phyloP scores from a whole-genome alignment of 129 eudicot genomes.

The Pulicaria dysenterica region DNA sequence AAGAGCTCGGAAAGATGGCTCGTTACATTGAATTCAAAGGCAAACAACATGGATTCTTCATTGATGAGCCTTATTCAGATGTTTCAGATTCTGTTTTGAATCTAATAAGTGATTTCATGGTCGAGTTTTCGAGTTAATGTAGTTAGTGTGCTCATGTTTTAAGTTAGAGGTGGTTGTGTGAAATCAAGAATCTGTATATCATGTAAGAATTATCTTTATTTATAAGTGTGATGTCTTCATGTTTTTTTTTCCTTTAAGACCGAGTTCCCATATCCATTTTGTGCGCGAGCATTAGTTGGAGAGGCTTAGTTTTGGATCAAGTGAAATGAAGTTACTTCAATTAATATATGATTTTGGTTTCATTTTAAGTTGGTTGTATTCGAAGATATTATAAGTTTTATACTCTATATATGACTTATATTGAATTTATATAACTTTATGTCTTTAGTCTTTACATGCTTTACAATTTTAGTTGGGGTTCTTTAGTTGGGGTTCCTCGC shows the following conservation, averaged over 20 bases:
- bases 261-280: background rate
- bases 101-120: conserved; percentile 50
- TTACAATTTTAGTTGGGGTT: too few species aligned
- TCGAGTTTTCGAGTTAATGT: conserved; percentile 26
- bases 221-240: background rate
- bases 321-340: too few species aligned
- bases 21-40: conserved; percentile 60
- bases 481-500: too few species aligned
- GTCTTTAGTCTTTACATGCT: too few species aligned
- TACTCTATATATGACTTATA: too few species aligned
- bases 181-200: background rate
- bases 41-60: conserved; percentile 68
- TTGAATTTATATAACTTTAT: too few species aligned
- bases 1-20: conserved; percentile 49
- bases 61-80: conserved; percentile 60
- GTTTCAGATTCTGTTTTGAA: conserved; percentile 39
- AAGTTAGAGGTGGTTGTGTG: conserved; percentile 2
- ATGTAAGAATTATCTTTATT: background rate
- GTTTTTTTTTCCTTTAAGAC: background rate
- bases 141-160: background rate
- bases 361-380: too few species aligned
- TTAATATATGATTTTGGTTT: too few species aligned
- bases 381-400: too few species aligned
- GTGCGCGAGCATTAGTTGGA: too few species aligned
- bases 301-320: too few species aligned